Conservation (phyloP, 2,329 filamentous ascomycete genomes). For the Arthrobotrys pseudoclavata region DNA sequence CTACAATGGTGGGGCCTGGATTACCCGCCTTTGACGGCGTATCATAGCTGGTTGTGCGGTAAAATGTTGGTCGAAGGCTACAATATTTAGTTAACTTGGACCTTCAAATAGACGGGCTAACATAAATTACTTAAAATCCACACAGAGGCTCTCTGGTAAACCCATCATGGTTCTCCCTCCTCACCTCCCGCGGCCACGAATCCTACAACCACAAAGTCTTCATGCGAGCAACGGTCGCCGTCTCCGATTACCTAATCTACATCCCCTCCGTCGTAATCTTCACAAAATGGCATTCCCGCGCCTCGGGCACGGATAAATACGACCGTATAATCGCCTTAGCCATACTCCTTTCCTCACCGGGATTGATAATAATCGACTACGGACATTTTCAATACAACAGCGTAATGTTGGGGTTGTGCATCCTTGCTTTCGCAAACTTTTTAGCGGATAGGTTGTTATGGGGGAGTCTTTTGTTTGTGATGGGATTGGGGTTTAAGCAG, state of each 20-base stretch:
- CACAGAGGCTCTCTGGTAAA: conserved; percentile 79
- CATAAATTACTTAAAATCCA: neutral
- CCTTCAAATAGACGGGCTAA: neutral
- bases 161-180: conserved; percentile 87
- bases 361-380: conserved; percentile 91
- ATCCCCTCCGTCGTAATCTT: conserved; percentile 88
- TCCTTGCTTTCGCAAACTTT: conserved; percentile 89
- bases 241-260: conserved; percentile 92
- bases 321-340: conserved; percentile 80
- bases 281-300: conserved; percentile 81
- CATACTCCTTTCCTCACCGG: conserved; percentile 92
- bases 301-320: conserved; percentile 76
- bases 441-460: conserved; percentile 86
- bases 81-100: neutral
- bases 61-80: conserved; percentile 73
- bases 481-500: conserved; percentile 96
- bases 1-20: conserved; percentile 97
- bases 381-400: conserved; percentile 98
- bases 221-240: conserved; percentile 91
- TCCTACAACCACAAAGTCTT: conserved; percentile 87
- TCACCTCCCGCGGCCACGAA: conserved; percentile 84
- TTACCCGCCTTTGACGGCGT: conserved; percentile 96
- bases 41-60: conserved; percentile 96
- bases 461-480: conserved; percentile 93
- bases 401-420: conserved; percentile 92